Evolutionary conservation across 441 rosid species (phyloP).

Genomic region (Euphorbia celastroides): DNA sequence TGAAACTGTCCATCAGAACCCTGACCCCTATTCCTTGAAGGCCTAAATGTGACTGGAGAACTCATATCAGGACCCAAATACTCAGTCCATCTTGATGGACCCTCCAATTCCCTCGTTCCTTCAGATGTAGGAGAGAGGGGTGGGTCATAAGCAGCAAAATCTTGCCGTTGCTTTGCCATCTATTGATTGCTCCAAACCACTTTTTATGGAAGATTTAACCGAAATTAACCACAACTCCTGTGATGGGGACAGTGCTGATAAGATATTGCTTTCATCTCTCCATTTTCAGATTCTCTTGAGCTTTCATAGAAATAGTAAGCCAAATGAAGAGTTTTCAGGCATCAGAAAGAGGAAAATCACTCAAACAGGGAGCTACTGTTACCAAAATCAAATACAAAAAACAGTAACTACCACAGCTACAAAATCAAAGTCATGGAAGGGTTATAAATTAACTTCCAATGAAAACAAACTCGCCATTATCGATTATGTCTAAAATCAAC

Average conservation of each 20-base stretch:
- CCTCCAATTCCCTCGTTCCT: constrained; percentile 89
- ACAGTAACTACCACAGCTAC: not conserved
- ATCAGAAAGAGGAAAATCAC: not conserved
- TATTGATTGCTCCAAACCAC: constrained; percentile 12
- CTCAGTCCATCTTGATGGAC: constrained; percentile 93
- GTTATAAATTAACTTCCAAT: not conserved
- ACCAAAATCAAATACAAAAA: not conserved
- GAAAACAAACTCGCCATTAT: not conserved
- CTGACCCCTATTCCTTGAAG: constrained; percentile 46
- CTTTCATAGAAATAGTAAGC: not conserved
- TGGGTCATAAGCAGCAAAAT: constrained; percentile 47
- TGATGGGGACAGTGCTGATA: not conserved
- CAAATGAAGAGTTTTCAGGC: not conserved
- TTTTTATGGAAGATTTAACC: not conserved
- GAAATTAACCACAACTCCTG: not conserved
- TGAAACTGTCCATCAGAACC: constrained; percentile 66
- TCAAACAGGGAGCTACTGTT: not conserved
- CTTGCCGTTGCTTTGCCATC: constrained; percentile 73
- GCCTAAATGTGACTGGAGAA: constrained; percentile 46
- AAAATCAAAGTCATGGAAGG: not conserved
- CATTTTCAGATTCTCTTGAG: not conserved
- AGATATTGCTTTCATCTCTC: not conserved
- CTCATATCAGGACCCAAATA: constrained; percentile 76
- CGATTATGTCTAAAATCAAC: not conserved
- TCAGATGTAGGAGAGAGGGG: constrained; percentile 52